Evolutionary conservation across 345 rosid genomes (phyloP), one percentile per base, ranked within the genome.

Genomic region (Passiflora organensis): DNA sequence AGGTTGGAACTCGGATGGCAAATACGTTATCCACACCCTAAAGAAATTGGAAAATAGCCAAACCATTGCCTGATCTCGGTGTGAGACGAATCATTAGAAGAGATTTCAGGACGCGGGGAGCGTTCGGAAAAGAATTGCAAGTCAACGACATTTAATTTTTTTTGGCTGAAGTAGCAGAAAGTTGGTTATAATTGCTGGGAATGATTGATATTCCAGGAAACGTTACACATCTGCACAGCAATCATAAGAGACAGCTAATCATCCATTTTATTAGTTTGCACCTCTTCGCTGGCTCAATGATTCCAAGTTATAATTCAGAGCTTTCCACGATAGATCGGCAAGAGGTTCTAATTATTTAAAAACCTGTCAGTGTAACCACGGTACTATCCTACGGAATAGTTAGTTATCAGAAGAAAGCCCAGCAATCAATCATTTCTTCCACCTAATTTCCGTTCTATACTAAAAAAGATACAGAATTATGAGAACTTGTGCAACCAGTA

Each of bases 221-320:
- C n/a, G n/a, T n/a, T n/a, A 4, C 0, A 18, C n/a, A 20, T 17
- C 9, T 20, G 17, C 13, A 48, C 3, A 47, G 9, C 3, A 17
- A 15, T 8, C 24, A 4, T 18, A n/a, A n/a, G 13, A 19, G 51
- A 20, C 51, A 47, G 25, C 25, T 47, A 47, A 47, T 47, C 12
- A 20, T 17, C 45, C 25, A 20, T 5, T 9, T 20, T 10, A 8
- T 1, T 48, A 23, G 28, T 12, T 1, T 23, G 20, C n/a, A 23
- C 23, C 16, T 22, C 32, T 14, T 24, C 1, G 52, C 52, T 48
- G 52, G 13, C 52, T 48, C 52, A 23, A 48, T 48, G 6, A 48
- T 48, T 48, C 52, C 22, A 13, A 48, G 36, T 13, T 48, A 43
- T 43, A 43, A 43, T 43, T 43, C 17, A 43, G 17, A 43, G 46